Conservation (phyloP, 2,329 filamentous ascomycete species). For the Xylariales sp. region DNA sequence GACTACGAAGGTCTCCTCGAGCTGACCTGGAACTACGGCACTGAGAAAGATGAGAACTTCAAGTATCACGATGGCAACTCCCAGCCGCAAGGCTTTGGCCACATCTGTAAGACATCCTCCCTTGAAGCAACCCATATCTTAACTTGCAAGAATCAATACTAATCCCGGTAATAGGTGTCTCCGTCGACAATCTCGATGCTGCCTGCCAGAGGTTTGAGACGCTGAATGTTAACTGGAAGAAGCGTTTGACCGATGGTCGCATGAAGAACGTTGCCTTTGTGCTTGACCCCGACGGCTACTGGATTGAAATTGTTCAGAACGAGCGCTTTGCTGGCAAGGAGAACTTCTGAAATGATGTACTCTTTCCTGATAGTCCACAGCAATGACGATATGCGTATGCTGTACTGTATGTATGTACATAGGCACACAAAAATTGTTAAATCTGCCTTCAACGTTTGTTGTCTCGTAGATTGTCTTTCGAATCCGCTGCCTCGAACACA, state of each 20-base stretch:
- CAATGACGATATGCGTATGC: too few species aligned
- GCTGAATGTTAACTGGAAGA: conserved; percentile 85
- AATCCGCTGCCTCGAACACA: too few species aligned
- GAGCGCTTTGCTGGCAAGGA: conserved; percentile 55
- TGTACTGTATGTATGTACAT: too few species aligned
- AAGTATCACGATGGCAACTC: conserved; percentile 91
- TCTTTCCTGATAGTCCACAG: too few species aligned
- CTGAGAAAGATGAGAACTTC: conserved; percentile 80
- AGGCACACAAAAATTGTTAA: too few species aligned
- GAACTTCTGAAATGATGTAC: conserved; percentile 52
- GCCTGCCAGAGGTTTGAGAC: conserved; percentile 85
- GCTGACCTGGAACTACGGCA: conserved; percentile 79
- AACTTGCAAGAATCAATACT: neutral
- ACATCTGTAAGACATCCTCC: conserved; percentile 64
- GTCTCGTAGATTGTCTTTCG: too few species aligned
- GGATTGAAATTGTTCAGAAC: conserved; percentile 79
- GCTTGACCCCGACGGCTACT: conserved; percentile 83
- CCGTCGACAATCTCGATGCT: conserved; percentile 83
- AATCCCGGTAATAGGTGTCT: conserved; percentile 49
- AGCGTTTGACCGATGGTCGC: conserved; percentile 82
- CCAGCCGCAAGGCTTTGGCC: conserved; percentile 89
- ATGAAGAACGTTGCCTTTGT: conserved; percentile 96
- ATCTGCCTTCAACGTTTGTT: too few species aligned
- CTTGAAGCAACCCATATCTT: neutral
- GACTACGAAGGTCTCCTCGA: conserved; percentile 82